Evolutionary conservation across 306 rosid species (phyloP), one percentile per base, ranked within the genome.

Genomic region (Pachyrhizus erosus): DNA sequence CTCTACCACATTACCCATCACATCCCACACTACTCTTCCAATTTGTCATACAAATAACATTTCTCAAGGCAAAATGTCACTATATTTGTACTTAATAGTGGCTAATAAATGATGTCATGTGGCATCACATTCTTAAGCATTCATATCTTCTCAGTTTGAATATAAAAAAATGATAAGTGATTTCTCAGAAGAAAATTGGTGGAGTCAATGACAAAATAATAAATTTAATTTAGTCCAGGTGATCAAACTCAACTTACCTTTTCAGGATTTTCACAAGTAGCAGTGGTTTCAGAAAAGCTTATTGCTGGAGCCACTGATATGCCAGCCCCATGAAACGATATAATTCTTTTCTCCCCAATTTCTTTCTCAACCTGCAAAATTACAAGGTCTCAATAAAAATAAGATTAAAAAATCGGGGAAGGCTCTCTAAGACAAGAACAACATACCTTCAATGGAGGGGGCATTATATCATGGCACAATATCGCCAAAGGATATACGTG

Each of bases 381-480:
- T 58, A 57, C 57, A 66, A n/a, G 3, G 65, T 73, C 66, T 68
- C 24, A 85, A 64, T 13, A 77, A 76, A 77, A 73, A 18, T 71
- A 77, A 40, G 33, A 40, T 48, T 6, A 33, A 58, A 61, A 84
- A 34, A 82, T 21, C 11, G 73, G 39, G 87, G 77, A 14, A 60
- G 75, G 57, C 79, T 84, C 68, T 40, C 70, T 33, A 83, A 76
- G 87, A 84, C 40, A 77, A 55, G 70, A 52, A 79, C 54, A 13
- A 15, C 70, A 73, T 83, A 92, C 99, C 89, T 88, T 87, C 26
- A 5, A 84, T 17, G 99, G 99, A 83, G 99, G 99, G 7, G 99
- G 98, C 99, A 96, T 96, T 85, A 96, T 94, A 87, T 94, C 89
- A 45, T 91, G 86, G 81, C 99, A 92, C 83, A 94, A 70, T 78